Evolutionary conservation across 106 monocot genomes (phyloP).

Genomic region (Acorus calamus): DNA sequence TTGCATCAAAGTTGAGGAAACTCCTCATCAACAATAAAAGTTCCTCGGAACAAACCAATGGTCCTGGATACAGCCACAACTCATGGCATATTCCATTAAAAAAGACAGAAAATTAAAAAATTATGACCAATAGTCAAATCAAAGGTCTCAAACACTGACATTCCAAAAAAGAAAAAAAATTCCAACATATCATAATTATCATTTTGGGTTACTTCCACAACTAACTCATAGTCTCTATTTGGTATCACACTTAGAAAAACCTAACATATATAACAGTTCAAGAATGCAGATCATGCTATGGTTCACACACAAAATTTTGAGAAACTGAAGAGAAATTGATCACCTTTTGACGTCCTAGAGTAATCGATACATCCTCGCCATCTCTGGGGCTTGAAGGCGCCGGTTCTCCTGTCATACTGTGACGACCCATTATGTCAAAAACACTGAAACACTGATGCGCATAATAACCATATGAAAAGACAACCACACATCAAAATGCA

Average conservation of each 20-base stretch:
- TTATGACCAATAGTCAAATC: too few species aligned
- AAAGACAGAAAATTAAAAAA: too few species aligned
- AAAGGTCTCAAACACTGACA: too few species aligned
- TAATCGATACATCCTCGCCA: slow-evolving; percentile 76
- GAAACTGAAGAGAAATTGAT: neutral
- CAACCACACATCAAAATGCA: neutral
- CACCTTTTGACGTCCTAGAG: slow-evolving; percentile 79
- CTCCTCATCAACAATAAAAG: too few species aligned
- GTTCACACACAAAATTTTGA: neutral
- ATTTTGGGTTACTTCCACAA: neutral
- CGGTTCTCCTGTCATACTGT: slow-evolving; percentile 93
- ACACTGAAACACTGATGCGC: neutral
- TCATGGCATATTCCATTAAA: too few species aligned
- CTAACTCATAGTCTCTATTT: too few species aligned
- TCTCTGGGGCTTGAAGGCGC: slow-evolving; percentile 72
- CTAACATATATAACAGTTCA: neutral
- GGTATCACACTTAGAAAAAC: too few species aligned
- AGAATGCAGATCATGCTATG: neutral
- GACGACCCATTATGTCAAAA: slow-evolving; percentile 18
- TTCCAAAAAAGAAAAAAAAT: too few species aligned
- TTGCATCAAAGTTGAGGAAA: too few species aligned
- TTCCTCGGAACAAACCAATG: too few species aligned
- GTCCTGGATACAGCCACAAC: too few species aligned
- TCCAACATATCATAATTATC: too few species aligned
- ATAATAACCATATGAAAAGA: neutral